A percentile compares a stretch with the other conserved stretches of the same genome.
These are phyloP conservation scores for Lonicera japonica DNA, from an alignment of 129 eudicot species.

Conservation along the genomic window DNA sequence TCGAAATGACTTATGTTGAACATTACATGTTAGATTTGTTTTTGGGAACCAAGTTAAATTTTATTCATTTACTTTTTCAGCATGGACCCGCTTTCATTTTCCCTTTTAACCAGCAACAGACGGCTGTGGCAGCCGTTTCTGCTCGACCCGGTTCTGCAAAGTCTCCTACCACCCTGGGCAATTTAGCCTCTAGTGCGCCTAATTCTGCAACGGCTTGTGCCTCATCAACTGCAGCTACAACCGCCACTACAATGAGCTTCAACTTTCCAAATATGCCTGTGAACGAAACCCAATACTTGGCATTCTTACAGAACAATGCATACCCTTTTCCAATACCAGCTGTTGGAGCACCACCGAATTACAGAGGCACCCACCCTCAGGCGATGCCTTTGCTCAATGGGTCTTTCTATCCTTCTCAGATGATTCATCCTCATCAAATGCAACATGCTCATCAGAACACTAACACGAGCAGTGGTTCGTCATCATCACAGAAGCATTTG, in stretches of 20 bases:
- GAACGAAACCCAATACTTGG: constrained; percentile 76
- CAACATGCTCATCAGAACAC: constrained; percentile 64
- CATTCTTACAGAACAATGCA: constrained; percentile 69
- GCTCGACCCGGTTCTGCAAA: constrained; percentile 45
- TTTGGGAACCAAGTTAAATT: too few species aligned
- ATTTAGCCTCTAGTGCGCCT: constrained; percentile 27
- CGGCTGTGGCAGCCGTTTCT: constrained; percentile 60
- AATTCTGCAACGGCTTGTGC: constrained; percentile 32
- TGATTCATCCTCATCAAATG: constrained; percentile 85
- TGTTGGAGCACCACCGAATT: constrained; percentile 74
- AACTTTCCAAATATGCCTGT: constrained; percentile 69
- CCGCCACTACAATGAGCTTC: constrained; percentile 60
- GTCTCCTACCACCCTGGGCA: constrained; percentile 29
- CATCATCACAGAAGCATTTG: constrained; percentile 76
- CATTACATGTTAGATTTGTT: too few species aligned
- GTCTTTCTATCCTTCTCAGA: constrained; percentile 71
- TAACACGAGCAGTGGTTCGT: constrained; percentile 53
- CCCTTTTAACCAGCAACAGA: constrained; percentile 87
- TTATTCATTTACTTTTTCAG: constrained; percentile 18
- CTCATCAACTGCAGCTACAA: constrained; percentile 25
- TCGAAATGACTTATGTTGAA: too few species aligned
- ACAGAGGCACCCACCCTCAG: constrained; percentile 68
- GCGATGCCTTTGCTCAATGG: constrained; percentile 78
- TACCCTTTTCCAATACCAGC: constrained; percentile 75
- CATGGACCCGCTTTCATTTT: constrained; percentile 87